phyloP scores from a whole-genome alignment of 2,329 filamentous ascomycete genomes.

The Fusarium hainanense region DNA sequence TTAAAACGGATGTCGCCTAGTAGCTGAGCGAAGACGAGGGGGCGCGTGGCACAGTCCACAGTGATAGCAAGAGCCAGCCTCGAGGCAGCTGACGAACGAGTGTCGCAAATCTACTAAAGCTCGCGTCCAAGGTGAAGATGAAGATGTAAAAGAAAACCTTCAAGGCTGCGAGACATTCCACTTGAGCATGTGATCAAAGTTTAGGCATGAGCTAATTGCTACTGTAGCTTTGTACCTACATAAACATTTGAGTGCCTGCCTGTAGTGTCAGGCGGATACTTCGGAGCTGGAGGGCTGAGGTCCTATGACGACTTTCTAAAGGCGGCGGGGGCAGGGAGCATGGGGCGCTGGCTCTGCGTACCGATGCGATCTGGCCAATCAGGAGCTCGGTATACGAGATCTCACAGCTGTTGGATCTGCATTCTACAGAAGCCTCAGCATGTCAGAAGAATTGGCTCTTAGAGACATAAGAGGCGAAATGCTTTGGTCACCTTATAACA shows the following conservation, averaged over 20 bases:
- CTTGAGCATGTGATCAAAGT: conserved; percentile 42
- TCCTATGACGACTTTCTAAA: conserved; percentile 38
- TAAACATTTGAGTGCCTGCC: background rate
- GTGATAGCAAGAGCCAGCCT: conserved; percentile 22
- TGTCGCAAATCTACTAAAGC: conserved; percentile 8
- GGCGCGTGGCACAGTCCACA: conserved; percentile 34
- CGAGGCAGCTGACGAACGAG: conserved; percentile 8
- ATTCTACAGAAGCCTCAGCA: conserved; percentile 3
- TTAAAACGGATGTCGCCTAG: background rate
- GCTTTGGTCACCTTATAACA: no score
- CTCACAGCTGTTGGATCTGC: conserved; percentile 18
- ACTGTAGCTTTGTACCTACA: conserved; percentile 3
- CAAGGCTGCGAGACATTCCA: conserved; percentile 37
- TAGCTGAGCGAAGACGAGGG: conserved; percentile 29
- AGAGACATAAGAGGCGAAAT: no score
- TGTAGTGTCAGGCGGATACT: conserved; percentile 40
- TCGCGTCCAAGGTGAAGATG: conserved; percentile 11
- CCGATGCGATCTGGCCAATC: conserved; percentile 37
- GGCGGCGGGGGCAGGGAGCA: conserved; percentile 2
- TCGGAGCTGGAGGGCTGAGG: conserved; percentile 28
- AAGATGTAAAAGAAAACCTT: conserved; percentile 10
- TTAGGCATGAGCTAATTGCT: conserved; percentile 14
- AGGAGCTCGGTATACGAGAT: conserved; percentile 23
- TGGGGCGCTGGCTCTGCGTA: conserved; percentile 15
- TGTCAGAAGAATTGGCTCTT: no score